A percentile compares a stretch with the other conserved stretches of the same genome.
These are phyloP conservation scores for Kodamaea plutei DNA, from an alignment of 1,139 yeast genomes.

Conservation along the genomic window DNA sequence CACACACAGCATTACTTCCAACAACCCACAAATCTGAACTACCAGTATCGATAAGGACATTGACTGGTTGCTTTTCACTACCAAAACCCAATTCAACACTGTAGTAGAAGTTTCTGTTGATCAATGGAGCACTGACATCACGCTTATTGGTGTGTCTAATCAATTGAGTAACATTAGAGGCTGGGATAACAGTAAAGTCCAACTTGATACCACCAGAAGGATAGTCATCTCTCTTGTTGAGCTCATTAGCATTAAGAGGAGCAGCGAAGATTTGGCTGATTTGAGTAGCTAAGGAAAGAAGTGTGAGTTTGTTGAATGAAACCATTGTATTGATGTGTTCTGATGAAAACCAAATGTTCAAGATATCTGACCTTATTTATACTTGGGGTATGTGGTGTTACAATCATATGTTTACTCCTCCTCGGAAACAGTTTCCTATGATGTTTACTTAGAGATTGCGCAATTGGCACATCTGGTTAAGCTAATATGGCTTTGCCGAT, in stretches of 20 bases:
- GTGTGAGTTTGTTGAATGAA: slow-evolving; percentile 5
- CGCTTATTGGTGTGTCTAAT: background rate
- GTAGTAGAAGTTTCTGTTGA: slow-evolving; percentile 5
- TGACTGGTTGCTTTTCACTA: slow-evolving; percentile 7
- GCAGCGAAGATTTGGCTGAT: slow-evolving; percentile 2
- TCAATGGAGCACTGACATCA: background rate
- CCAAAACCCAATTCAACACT: slow-evolving; percentile 8
- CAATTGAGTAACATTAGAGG: background rate
- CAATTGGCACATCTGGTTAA: too few relatives aligned
- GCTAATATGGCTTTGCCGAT: too few relatives aligned
- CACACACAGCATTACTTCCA: slow-evolving; percentile 6
- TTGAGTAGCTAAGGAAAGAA: slow-evolving; percentile 6
- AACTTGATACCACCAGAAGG: slow-evolving; percentile 4
- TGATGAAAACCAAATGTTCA: background rate
- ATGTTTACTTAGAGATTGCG: too few relatives aligned
- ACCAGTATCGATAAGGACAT: slow-evolving; percentile 19
- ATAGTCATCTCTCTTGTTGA: slow-evolving; percentile 2
- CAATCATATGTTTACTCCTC: too few relatives aligned
- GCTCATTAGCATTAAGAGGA: slow-evolving; percentile 1
- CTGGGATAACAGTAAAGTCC: slow-evolving; percentile 2
- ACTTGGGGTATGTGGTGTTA: too few relatives aligned
- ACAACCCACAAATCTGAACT: slow-evolving; percentile 19
- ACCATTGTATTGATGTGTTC: slow-evolving; percentile 4
- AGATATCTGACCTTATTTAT: background rate
- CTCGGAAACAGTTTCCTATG: too few relatives aligned